phyloP scores from a whole-genome alignment of 148 eudicot genomes.

The Linanthus parryae region DNA sequence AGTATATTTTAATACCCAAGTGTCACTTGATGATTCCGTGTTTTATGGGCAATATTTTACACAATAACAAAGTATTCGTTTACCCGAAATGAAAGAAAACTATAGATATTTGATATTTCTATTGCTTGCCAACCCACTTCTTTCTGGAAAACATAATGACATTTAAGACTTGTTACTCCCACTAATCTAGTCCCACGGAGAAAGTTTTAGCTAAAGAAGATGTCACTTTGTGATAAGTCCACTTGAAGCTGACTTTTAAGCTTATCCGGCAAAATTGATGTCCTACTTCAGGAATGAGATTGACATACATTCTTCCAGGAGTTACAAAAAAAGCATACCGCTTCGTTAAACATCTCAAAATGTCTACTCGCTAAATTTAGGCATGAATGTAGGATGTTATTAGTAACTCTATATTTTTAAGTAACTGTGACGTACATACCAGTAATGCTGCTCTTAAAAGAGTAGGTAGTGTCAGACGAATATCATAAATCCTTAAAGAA shows the following conservation, averaged over 20 bases:
- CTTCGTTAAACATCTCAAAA: no score
- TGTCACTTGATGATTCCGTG: constrained; percentile 8
- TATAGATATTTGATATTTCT: not conserved
- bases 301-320: not conserved
- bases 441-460: no score
- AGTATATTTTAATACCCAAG: no score
- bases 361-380: no score
- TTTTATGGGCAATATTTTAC: constrained; percentile 1
- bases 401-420: no score
- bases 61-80: not conserved
- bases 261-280: not conserved
- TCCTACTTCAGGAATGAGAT: not conserved
- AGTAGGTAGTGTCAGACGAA: no score
- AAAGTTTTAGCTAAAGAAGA: not conserved
- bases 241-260: not conserved
- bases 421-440: no score
- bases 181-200: constrained; percentile 2
- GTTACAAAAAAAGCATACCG: no score
- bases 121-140: constrained; percentile 14
- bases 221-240: not conserved
- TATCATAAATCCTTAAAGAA: no score
- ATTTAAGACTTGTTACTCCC: no score
- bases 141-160: constrained; percentile 6
- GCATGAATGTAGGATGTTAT: no score
- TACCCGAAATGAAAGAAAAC: not conserved